Evolutionary conservation across 129 eudicot genomes (phyloP), one percentile per base, ranked within the genome.

Genomic region (Escallonia rubra): DNA sequence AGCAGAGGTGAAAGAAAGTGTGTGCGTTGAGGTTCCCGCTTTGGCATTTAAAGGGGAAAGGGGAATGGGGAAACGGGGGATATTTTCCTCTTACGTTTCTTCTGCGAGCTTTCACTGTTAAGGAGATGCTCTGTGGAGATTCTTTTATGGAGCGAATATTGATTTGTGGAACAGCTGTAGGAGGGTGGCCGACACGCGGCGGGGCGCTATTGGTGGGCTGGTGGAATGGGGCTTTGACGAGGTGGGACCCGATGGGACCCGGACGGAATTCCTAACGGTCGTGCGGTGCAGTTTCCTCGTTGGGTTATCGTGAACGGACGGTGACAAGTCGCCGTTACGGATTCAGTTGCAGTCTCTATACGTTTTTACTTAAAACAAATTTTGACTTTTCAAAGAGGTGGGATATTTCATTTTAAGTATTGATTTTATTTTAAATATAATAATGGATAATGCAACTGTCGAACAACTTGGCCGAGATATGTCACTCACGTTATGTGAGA

Each of bases 281-380:
- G 7, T 49, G 56, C 57, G 43, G 68, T 64, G 38, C 57, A 1
- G n/a, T 5, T 45, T 44, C 13, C 40, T 44, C 5, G 11, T 5
- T 1, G 12, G 12, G 67, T 34, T 23, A 34, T 23, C 34, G 68
- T 6, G 8, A 64, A 64, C 4, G 57, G 68, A 14, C 7, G 57
- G 57, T 64, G 42, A 48, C 42, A 45, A 46, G 56, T 64, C 48
- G 68, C 68, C 68, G 68, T 64, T 45, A 64, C 68, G 68, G 56
- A 43, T 7, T 23, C 34, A 23, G 1, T 23, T 23, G 34, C 34
- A 23, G 34, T 23, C 0, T 23, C 1, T 23, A 23, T 23, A 1
- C 34, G 34, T 23, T 23, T 23, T 23, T 23, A 23, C 34, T n/a
- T n/a, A n/a, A n/a, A n/a, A n/a, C n/a, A n/a, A n/a, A n/a, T n/a